Percentiles rank a stretch among this genome's conserved stretches.
Evolutionary conservation across 192 early-diverging fungal species (phyloP).

Genomic region (Backusella westeae): DNA sequence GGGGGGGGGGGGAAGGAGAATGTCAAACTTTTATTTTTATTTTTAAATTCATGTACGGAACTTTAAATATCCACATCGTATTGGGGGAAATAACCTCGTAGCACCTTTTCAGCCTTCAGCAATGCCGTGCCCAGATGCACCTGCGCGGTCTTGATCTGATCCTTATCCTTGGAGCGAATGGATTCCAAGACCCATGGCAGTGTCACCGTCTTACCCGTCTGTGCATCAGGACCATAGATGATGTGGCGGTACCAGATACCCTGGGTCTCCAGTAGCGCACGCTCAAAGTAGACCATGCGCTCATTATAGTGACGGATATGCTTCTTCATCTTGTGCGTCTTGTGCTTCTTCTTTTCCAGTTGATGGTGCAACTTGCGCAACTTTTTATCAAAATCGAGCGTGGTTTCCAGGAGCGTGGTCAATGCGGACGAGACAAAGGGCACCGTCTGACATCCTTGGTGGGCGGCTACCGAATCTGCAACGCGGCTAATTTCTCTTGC

Average conservation of each 20-base stretch:
- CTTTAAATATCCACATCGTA: neutral
- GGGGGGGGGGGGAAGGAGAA: neutral
- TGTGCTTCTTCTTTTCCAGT: neutral
- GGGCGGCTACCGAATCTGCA: conserved; percentile 15
- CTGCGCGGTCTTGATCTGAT: neutral
- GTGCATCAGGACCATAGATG: conserved; percentile 46
- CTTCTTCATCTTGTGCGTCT: conserved; percentile 9
- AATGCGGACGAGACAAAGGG: neutral
- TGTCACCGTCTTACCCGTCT: conserved; percentile 33
- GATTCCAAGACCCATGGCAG: neutral
- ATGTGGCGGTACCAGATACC: conserved; percentile 62
- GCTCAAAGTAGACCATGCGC: conserved; percentile 43
- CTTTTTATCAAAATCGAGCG: neutral
- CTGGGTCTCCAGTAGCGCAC: conserved; percentile 47
- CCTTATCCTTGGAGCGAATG: neutral
- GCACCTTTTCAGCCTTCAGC: neutral
- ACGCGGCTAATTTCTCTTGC: conserved; percentile 35
- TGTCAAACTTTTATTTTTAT: conserved; percentile 5
- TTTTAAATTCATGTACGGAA: neutral
- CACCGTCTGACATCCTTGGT: neutral
- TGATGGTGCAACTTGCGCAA: neutral
- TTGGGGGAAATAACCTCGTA: neutral
- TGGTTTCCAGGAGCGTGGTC: neutral
- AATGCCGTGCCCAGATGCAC: neutral
- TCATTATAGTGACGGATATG: conserved; percentile 39